A percentile compares a stretch with the other conserved stretches of the same genome.
phyloP scores from a whole-genome alignment of 352 stramenopile genomes.

The Globisporangium polare region DNA sequence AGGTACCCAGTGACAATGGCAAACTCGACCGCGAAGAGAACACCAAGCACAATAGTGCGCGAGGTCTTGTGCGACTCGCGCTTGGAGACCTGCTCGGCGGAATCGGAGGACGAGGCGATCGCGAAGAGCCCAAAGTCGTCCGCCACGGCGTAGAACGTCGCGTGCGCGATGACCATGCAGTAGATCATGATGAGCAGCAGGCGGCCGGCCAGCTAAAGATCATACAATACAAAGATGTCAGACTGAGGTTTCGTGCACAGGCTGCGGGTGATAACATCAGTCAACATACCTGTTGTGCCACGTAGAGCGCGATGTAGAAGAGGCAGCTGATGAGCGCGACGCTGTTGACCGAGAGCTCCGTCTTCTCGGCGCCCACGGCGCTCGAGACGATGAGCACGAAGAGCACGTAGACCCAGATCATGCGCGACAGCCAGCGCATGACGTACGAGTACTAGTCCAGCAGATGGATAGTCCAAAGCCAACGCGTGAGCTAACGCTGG shows the following conservation, averaged over 20 bases:
- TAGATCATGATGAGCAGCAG: slow-evolving; percentile 22
- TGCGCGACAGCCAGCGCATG: slow-evolving; percentile 15
- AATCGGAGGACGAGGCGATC: slow-evolving; percentile 6
- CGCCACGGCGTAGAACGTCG: slow-evolving; percentile 22
- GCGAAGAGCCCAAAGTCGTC: slow-evolving; percentile 25
- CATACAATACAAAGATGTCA: no score
- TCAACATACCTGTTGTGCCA: slow-evolving; percentile 14
- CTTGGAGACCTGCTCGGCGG: not conserved
- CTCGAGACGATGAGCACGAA: slow-evolving; percentile 23
- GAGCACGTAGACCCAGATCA: slow-evolving; percentile 25
- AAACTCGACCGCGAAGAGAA: slow-evolving; percentile 31
- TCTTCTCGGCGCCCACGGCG: slow-evolving; percentile 16
- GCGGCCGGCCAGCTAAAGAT: slow-evolving; percentile 8
- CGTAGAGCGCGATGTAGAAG: slow-evolving; percentile 22
- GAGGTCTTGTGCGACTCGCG: slow-evolving; percentile 7
- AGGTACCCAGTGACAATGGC: slow-evolving; percentile 30
- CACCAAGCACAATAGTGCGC: slow-evolving; percentile 14
- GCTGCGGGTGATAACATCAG: no score
- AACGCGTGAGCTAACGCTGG: not conserved
- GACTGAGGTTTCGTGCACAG: no score
- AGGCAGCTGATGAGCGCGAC: slow-evolving; percentile 16
- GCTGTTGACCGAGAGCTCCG: slow-evolving; percentile 18
- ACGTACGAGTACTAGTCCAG: slow-evolving; percentile 18
- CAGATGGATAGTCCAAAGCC: no score
- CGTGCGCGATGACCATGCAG: slow-evolving; percentile 21